Evolutionary conservation across 2,329 filamentous ascomycete genomes (phyloP), one percentile per base, ranked within the genome.

Genomic region (Colletotrichum cordylinicola): DNA sequence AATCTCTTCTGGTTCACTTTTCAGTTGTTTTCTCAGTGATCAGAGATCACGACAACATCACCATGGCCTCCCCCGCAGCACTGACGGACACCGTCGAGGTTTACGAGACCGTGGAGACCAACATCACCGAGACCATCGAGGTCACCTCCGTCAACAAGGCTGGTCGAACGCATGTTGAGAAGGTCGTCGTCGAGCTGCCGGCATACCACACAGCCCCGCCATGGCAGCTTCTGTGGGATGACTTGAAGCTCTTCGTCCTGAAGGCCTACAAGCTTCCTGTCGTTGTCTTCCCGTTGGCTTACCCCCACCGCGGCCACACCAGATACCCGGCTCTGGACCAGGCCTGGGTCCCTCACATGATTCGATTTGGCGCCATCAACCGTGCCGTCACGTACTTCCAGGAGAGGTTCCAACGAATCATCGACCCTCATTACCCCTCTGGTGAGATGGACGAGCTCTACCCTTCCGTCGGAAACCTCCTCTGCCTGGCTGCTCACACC

Each of bases 381-480:
- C 27, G 29, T 12, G 29, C 29, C 0, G 27, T 60, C 27, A 31
- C 27, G 12, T 29, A 27, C 2, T 31, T 60, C 29, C 56, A 60
- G 18, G 8, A 39, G 16, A 58, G 48, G 16, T 64, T 74, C 39
- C 67, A 70, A 8, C 48, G 24, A 18, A 56, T 58, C 48, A 37
- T 68, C 6, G 55, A 74, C 27, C 58, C 18, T 2, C 52, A 58
- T 39, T 74, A 31, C 56, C 66, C 60, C 55, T 74, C 71, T 15
- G 71, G 71, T 10, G 37, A 56, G 4, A 61, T 74, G 56, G 71
- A 74, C 43, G 71, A 74, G 67, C 71, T 74, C 4, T 74, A 74
- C 67, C 71, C 71, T 4, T 74, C 71, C 24, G 58, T 69, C 27
- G 67, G 43, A 13, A 74, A 74, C 24, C 37, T 74, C 24, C 15